Conservation (phyloP, 345 rosid species). For the Melaleuca alternifolia region DNA sequence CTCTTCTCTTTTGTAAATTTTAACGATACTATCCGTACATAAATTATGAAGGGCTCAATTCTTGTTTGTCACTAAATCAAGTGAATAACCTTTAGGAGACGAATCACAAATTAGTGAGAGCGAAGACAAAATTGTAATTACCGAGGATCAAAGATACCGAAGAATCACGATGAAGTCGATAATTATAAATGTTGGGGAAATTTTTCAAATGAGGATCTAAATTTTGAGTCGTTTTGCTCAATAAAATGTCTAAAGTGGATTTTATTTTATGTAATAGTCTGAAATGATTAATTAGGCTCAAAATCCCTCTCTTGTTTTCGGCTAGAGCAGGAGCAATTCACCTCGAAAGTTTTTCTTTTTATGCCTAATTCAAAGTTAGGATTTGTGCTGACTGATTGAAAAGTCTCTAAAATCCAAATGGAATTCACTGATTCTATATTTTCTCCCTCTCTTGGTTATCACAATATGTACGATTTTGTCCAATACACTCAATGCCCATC, state of each 20-base stretch:
- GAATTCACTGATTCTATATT: too few relatives aligned
- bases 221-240: neutral
- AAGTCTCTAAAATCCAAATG: too few relatives aligned
- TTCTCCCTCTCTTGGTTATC: too few relatives aligned
- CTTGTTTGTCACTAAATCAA: neutral
- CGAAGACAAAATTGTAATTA: neutral
- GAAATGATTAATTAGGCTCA: neutral
- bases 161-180: neutral
- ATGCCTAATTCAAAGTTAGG: too few relatives aligned
- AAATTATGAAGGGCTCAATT: neutral
- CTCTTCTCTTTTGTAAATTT: neutral
- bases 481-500: too few relatives aligned
- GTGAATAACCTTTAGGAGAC: neutral
- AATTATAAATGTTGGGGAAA: neutral
- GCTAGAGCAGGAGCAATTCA: too few relatives aligned
- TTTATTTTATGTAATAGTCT: neutral
- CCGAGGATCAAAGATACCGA: neutral
- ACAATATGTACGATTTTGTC: too few relatives aligned
- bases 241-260: neutral
- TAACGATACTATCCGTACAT: neutral
- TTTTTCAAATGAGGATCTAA: neutral
- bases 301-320: too few relatives aligned
- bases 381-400: too few relatives aligned
- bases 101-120: neutral
- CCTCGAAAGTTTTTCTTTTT: too few relatives aligned